Conservation (phyloP, 31 red algal species). For the Asparagopsis taxiformis region DNA sequence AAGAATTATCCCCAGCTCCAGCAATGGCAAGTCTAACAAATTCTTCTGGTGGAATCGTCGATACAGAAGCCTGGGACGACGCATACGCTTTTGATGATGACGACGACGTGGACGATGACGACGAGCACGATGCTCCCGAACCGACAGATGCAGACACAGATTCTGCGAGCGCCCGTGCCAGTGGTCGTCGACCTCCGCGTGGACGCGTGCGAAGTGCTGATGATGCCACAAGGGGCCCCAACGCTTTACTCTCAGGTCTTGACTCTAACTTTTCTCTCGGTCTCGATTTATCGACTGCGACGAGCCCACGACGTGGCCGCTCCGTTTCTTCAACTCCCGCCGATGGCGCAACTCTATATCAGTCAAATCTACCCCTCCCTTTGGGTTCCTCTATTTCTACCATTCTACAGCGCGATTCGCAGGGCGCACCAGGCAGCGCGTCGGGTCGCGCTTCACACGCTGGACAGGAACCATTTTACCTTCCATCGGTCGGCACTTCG, state of each 20-base stretch:
- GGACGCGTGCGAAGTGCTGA: constrained; percentile 30
- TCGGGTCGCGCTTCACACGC: constrained; percentile 14
- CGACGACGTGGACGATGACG: constrained; percentile 23
- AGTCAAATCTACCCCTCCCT: constrained; percentile 14
- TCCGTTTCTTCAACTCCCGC: constrained; percentile 35
- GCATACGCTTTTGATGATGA: constrained; percentile 64
- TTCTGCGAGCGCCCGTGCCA: constrained; percentile 17
- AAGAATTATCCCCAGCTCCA: constrained; percentile 21
- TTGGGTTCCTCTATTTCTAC: constrained; percentile 1
- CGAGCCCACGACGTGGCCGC: constrained; percentile 29
- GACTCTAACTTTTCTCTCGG: constrained; percentile 2
- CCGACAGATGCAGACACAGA: not conserved
- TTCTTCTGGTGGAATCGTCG: constrained; percentile 28
- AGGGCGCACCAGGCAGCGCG: constrained; percentile 4
- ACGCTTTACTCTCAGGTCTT: not conserved
- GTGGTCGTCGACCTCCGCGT: constrained; percentile 21
- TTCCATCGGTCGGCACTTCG: constrained; percentile 26
- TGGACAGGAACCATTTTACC: constrained; percentile 30
- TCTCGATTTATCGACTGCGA: constrained; percentile 18
- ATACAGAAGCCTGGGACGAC: constrained; percentile 54
- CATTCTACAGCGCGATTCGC: constrained; percentile 17
- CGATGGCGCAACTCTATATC: constrained; percentile 7
- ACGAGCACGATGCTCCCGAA: constrained; percentile 18
- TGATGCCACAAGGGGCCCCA: constrained; percentile 12
- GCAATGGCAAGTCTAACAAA: constrained; percentile 16